These are phyloP conservation scores for Neofusicoccum cordaticola DNA, from an alignment of 2,329 filamentous ascomycete genomes.

Conservation along the genomic window DNA sequence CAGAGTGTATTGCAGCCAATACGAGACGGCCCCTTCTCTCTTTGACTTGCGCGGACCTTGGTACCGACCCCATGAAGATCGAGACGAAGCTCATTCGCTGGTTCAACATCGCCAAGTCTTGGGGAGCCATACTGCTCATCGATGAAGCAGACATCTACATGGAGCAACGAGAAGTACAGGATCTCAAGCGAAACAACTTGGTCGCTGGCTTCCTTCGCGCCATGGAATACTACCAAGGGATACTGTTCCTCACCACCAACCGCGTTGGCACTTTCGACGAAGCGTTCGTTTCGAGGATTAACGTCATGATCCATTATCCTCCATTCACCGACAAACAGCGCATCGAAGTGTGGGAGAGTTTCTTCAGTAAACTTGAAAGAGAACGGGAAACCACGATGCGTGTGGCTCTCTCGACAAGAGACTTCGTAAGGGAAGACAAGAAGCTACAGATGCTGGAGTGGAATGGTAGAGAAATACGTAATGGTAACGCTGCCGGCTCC, in stretches of 20 bases:
- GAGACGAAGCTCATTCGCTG: conserved; percentile 16
- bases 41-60: conserved; percentile 30
- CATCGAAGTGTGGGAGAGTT: conserved; percentile 26
- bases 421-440: conserved; percentile 15
- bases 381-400: conserved; percentile 8
- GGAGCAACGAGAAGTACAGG: conserved; percentile 28
- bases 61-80: conserved; percentile 16
- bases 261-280: conserved; percentile 32
- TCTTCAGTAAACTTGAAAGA: conserved; percentile 24
- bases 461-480: conserved; percentile 32
- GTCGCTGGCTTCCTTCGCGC: conserved; percentile 36
- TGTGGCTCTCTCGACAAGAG: neutral
- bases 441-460: conserved; percentile 23
- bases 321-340: conserved; percentile 21
- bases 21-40: conserved; percentile 32
- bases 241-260: conserved; percentile 41
- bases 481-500: conserved; percentile 20
- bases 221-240: conserved; percentile 40
- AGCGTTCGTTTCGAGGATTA: conserved; percentile 35
- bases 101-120: conserved; percentile 24
- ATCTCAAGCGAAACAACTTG: conserved; percentile 33
- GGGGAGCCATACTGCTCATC: conserved; percentile 29
- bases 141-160: conserved; percentile 39
- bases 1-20: conserved; percentile 36
- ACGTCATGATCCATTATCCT: conserved; percentile 23